These are phyloP conservation scores for Lepiota venenata DNA, from an alignment of 768 basidiomycete genomes.

Conservation along the genomic window DNA sequence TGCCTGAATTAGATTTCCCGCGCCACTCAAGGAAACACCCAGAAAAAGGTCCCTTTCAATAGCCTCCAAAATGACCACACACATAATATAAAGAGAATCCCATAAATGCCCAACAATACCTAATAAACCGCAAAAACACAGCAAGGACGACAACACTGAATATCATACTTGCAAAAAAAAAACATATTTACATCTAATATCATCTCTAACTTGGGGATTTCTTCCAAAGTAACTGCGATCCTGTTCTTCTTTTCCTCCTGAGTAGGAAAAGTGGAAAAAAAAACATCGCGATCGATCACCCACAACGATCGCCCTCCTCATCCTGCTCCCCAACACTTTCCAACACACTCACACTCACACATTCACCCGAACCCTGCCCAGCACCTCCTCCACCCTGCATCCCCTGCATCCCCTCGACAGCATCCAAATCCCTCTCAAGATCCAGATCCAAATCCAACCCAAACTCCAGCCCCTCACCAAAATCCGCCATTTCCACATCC, in stretches of 20 bases:
- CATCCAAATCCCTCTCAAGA: conserved; percentile 59
- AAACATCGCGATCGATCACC: conserved; percentile 1
- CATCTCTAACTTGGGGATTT: neutral
- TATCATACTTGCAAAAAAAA: too few species aligned
- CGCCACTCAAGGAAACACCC: too few species aligned
- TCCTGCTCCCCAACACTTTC: conserved; percentile 8
- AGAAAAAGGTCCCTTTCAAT: too few species aligned
- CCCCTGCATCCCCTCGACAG: conserved; percentile 33
- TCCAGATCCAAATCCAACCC: conserved; percentile 42
- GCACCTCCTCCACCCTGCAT: conserved; percentile 10
- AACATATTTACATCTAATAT: conserved; percentile 2
- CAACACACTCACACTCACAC: conserved; percentile 1
- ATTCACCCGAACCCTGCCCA: conserved; percentile 5
- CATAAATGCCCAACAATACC: too few species aligned
- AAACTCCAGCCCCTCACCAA: conserved; percentile 23
- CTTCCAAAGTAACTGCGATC: too few species aligned
- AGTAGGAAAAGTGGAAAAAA: too few species aligned
- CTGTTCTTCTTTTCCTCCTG: neutral
- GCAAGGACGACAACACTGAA: too few species aligned
- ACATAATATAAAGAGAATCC: too few species aligned
- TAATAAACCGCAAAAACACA: too few species aligned
- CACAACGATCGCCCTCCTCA: conserved; percentile 5
- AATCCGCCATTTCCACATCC: conserved; percentile 30
- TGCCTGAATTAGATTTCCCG: too few species aligned
- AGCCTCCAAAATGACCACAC: too few species aligned